Evolutionary conservation across 2,329 filamentous ascomycete genomes (phyloP).

Genomic region (Colletotrichum spinosum): DNA sequence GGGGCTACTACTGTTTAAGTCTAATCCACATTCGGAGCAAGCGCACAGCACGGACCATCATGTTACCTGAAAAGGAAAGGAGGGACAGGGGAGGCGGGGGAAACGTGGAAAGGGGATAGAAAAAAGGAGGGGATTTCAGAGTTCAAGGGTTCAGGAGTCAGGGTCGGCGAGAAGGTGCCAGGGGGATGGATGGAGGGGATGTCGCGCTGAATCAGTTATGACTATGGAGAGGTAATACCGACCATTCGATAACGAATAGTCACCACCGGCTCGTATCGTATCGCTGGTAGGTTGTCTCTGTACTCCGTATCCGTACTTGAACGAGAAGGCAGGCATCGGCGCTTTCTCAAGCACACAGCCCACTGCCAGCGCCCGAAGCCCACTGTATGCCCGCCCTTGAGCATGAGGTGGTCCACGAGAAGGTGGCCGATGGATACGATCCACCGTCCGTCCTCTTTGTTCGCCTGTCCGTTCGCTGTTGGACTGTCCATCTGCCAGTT

Average conservation of each 20-base stretch:
- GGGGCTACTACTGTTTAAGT: slow-evolving; percentile 35
- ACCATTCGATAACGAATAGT: background rate
- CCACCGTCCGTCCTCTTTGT: slow-evolving; percentile 13
- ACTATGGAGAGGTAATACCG: background rate
- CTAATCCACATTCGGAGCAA: slow-evolving; percentile 23
- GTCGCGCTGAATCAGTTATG: too few species aligned
- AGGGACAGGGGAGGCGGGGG: slow-evolving; percentile 24
- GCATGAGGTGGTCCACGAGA: too few species aligned
- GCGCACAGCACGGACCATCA: slow-evolving; percentile 28
- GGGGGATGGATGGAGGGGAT: slow-evolving; percentile 7
- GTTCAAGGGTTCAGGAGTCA: slow-evolving; percentile 9
- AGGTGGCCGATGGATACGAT: background rate
- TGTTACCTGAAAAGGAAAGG: slow-evolving; percentile 29
- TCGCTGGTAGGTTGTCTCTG: background rate
- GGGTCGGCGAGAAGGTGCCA: slow-evolving; percentile 16
- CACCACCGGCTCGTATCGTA: slow-evolving; percentile 13
- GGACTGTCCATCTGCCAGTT: slow-evolving; percentile 17
- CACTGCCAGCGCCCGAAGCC: slow-evolving; percentile 16
- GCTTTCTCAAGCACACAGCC: slow-evolving; percentile 27
- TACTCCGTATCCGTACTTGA: too few species aligned
- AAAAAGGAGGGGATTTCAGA: slow-evolving; percentile 12
- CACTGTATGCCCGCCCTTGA: background rate
- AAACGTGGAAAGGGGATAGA: slow-evolving; percentile 36
- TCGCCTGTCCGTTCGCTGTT: slow-evolving; percentile 12
- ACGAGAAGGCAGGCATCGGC: slow-evolving; percentile 23